These are phyloP conservation scores for Apophysomyces sp. DNA, from an alignment of 371 early-diverging fungal species.

Conservation along the genomic window DNA sequence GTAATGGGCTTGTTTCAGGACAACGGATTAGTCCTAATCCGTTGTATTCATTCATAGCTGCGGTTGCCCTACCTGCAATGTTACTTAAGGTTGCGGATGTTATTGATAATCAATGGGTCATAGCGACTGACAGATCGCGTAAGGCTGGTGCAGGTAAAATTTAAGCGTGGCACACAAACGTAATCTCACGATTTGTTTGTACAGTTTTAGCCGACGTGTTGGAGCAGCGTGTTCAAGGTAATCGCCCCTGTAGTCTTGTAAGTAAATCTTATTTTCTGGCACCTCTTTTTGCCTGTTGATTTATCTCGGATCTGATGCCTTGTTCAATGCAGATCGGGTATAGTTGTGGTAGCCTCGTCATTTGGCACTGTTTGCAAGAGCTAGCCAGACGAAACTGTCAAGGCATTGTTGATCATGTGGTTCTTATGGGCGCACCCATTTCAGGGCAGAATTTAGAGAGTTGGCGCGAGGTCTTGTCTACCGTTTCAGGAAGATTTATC, in stretches of 20 bases:
- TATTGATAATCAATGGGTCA: constrained; percentile 93
- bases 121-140: constrained; percentile 82
- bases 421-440: constrained; percentile 67
- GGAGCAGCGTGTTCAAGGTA: constrained; percentile 81
- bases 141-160: constrained; percentile 76
- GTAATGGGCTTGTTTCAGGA: constrained; percentile 9
- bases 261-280: not conserved
- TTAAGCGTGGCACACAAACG: not conserved
- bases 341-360: constrained; percentile 90
- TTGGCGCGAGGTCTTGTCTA: constrained; percentile 52
- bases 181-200: not conserved
- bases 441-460: constrained; percentile 36
- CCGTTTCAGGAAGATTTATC: constrained; percentile 84
- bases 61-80: constrained; percentile 76
- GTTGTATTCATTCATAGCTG: constrained; percentile 50
- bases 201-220: constrained; percentile 80
- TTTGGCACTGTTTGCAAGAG: constrained; percentile 87
- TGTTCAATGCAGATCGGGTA: constrained; percentile 59
- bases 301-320: not conserved
- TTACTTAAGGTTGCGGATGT: constrained; percentile 54
- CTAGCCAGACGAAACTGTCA: constrained; percentile 58
- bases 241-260: constrained; percentile 89
- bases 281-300: not conserved
- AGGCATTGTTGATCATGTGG: constrained; percentile 60
- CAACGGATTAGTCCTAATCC: too few relatives aligned